phyloP scores from a whole-genome alignment of 768 basidiomycete genomes.

The Lyophyllum semitale region DNA sequence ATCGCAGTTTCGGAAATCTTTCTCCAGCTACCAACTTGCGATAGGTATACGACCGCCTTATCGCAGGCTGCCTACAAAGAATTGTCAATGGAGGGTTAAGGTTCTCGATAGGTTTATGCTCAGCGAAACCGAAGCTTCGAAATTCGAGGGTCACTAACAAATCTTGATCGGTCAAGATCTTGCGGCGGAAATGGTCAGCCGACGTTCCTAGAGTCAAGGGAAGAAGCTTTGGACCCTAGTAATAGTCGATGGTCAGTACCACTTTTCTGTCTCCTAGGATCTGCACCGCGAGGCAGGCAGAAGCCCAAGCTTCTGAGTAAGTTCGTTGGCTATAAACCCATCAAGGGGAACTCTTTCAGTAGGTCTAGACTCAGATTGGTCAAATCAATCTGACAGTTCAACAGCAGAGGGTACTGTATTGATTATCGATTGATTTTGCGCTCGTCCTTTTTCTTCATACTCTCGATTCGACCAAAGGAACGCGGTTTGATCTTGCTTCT shows the following conservation, averaged over 20 bases:
- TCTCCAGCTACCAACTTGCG: background rate
- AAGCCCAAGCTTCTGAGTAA: background rate
- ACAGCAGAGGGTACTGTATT: background rate
- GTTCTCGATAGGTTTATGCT: background rate
- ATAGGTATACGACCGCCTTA: no score
- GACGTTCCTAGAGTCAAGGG: background rate
- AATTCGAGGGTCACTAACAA: background rate
- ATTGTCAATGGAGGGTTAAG: background rate
- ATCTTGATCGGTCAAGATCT: slow-evolving; percentile 12
- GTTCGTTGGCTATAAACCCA: background rate
- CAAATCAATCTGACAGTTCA: background rate
- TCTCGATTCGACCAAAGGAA: background rate
- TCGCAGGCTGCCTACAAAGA: background rate
- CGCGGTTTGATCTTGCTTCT: background rate
- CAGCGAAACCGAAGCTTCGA: background rate
- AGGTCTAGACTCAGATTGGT: background rate
- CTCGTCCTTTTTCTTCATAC: background rate
- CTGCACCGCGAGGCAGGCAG: slow-evolving; percentile 7
- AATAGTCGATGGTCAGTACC: background rate
- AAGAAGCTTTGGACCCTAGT: slow-evolving; percentile 11
- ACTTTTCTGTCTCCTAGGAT: background rate
- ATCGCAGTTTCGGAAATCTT: background rate
- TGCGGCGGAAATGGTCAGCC: slow-evolving; percentile 7
- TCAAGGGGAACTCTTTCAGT: background rate
- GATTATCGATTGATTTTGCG: slow-evolving; percentile 23